Evolutionary conservation across 164 flowering plant species (phyloP), one percentile per base, ranked within the genome.

Genomic region (Stephania cephalantha): DNA sequence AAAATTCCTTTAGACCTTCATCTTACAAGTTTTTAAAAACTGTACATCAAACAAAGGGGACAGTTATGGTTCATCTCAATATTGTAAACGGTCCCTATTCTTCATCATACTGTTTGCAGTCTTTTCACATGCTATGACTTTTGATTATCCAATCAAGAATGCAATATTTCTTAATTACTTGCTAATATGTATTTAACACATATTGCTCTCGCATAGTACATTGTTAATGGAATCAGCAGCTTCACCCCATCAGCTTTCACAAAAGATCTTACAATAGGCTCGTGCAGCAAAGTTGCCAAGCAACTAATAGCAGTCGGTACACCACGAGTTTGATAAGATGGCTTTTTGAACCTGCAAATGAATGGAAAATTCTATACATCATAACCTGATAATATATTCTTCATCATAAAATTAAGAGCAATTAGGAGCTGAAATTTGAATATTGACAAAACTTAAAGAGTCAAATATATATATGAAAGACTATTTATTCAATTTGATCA

Each of bases 231-330:
- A 78, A 90, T 78, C 20, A 93, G 90, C 83, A 95, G 76, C 85
- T 91, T 93, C 79, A 91, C 94, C 25, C 99, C 99, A 84, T 95
- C 99, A 70, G 81, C 86, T 84, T 87, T 87, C 84, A 95, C 97
- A 87, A 95, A 95, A 9, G 98, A 91, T 81, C 98, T 87, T 69
- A 91, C 96, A 69, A 87, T 71, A 61, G 98, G 91, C 79, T 95
- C 99, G 81, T 82, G 93, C 71, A 95, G 84, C 78, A 93, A 83
- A 6, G 92, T 84, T 73, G 99, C 88, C 66, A 95, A 87, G 85
- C 96, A 89, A 80, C 82, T 91, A 73, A 95, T 58, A 63, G 98
- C 90, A 71, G 85, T 84, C n/a, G 92, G 93, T 72, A 90, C 78
- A 50, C 88, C 90, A 75, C 91, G 88, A 81, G 77, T 85, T 48